Evolutionary conservation across 441 rosid species (phyloP).

Genomic region (Flueggea neowawraea): DNA sequence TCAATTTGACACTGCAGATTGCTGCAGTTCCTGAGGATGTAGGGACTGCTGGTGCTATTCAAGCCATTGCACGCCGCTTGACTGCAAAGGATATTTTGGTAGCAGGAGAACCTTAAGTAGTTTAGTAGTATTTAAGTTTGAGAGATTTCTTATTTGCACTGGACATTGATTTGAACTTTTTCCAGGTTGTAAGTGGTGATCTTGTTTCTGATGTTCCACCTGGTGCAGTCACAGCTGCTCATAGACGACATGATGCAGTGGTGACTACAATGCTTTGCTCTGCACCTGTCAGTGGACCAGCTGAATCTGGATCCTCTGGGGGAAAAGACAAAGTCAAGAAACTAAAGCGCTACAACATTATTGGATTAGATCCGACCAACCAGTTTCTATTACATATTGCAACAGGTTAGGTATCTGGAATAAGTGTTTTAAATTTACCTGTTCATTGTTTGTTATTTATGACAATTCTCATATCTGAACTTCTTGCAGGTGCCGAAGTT

Average conservation of each 20-base stretch:
- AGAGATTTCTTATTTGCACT: not conserved
- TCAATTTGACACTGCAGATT: constrained; percentile 45
- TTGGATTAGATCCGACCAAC: constrained; percentile 75
- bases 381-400: constrained; percentile 82
- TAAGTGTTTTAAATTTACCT: constrained; percentile 15
- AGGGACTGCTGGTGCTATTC: constrained; percentile 95
- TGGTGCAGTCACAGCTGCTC: constrained; percentile 89
- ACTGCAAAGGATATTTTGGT: constrained; percentile 95
- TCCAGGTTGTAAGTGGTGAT: constrained; percentile 94
- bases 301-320: constrained; percentile 65
- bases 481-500: constrained; percentile 60
- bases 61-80: constrained; percentile 82
- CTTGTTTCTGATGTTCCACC: constrained; percentile 96
- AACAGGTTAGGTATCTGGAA: constrained; percentile 45
- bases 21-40: constrained; percentile 92
- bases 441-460: constrained; percentile 7
- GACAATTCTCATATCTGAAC: constrained; percentile 9
- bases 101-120: constrained; percentile 16
- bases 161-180: constrained; percentile 18
- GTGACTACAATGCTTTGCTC: constrained; percentile 92
- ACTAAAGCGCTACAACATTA: constrained; percentile 65
- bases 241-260: constrained; percentile 85
- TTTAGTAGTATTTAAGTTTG: constrained; percentile 18
- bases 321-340: constrained; percentile 91
- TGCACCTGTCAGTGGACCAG: constrained; percentile 74